Conservation (phyloP, 2,329 filamentous ascomycete species). For the Phoma sp. region DNA sequence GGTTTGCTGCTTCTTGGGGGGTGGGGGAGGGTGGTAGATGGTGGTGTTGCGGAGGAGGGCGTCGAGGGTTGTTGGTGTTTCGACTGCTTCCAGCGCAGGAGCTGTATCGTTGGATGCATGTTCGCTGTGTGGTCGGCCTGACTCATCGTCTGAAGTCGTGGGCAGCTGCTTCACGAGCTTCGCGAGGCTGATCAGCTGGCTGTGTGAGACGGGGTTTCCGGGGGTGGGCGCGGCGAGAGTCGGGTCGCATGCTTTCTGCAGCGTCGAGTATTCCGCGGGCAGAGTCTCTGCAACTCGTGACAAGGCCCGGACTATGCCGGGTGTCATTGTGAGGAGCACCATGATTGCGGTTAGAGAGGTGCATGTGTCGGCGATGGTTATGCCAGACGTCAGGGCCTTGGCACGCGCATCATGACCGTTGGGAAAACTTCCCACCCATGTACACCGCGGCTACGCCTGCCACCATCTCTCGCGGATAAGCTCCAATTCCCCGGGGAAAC, state of each 20-base stretch:
- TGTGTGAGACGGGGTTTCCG: conserved; percentile 75
- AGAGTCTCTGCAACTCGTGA: conserved; percentile 38
- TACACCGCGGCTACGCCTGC: conserved; percentile 17
- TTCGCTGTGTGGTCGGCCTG: not conserved
- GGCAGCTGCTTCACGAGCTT: conserved; percentile 55
- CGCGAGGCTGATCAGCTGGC: conserved; percentile 71
- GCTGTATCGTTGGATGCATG: not conserved
- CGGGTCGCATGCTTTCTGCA: conserved; percentile 54
- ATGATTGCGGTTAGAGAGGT: conserved; percentile 53
- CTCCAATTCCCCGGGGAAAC: conserved; percentile 14
- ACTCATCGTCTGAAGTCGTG: not conserved
- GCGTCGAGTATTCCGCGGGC: conserved; percentile 29
- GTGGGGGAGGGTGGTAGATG: conserved; percentile 80
- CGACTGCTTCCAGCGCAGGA: not conserved
- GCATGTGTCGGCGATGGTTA: conserved; percentile 51
- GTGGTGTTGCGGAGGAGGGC: conserved; percentile 73
- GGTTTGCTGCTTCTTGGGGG: conserved; percentile 71
- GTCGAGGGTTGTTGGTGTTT: conserved; percentile 62
- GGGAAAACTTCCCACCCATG: conserved; percentile 31
- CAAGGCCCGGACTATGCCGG: conserved; percentile 70
- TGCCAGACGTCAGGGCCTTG: conserved; percentile 54
- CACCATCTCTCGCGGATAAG: conserved; percentile 11
- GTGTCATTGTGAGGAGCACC: conserved; percentile 81
- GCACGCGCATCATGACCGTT: too few relatives aligned
- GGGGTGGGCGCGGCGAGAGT: conserved; percentile 59